These are phyloP conservation scores for Neurospora tetraspora DNA, from an alignment of 495 filamentous ascomycete species.

Conservation along the genomic window DNA sequence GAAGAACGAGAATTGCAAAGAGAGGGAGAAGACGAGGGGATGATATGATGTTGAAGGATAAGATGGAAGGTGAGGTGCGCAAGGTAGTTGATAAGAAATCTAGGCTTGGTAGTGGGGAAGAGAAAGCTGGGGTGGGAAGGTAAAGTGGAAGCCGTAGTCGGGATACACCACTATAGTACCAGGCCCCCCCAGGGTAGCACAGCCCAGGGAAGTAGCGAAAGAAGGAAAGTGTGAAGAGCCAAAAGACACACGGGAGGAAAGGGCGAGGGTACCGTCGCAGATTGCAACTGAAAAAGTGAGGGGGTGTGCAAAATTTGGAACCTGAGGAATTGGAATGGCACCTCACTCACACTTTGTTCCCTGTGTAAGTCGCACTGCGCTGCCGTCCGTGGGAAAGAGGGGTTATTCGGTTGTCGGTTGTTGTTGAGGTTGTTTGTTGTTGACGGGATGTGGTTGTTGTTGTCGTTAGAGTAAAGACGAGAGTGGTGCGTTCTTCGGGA, in stretches of 20 bases:
- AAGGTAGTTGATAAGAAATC: background rate
- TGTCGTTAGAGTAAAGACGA: background rate
- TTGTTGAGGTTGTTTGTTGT: conserved; percentile 5
- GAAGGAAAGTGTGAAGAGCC: background rate
- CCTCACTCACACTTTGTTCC: conserved; percentile 19
- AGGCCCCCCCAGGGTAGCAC: background rate
- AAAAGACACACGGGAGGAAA: background rate
- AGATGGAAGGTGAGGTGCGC: background rate
- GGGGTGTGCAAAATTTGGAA: conserved; percentile 1
- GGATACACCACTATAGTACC: background rate
- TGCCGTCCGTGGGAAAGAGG: conserved; percentile 23
- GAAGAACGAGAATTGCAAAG: background rate
- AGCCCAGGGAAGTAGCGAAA: background rate
- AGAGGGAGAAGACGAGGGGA: background rate
- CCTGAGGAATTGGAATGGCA: conserved; percentile 11
- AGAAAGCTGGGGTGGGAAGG: background rate
- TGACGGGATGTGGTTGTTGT: background rate
- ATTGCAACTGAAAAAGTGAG: background rate
- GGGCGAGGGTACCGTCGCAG: background rate
- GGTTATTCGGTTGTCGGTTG: conserved; percentile 10
- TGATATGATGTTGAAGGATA: background rate
- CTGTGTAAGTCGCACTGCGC: conserved; percentile 22
- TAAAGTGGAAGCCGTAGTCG: background rate
- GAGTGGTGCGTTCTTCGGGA: conserved; percentile 5
- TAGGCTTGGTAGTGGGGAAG: background rate